Percentiles rank a stretch among this genome's conserved stretches.
These are phyloP conservation scores for Monosporascus cannonballus DNA, from an alignment of 2,329 filamentous ascomycete genomes.

Conservation along the genomic window DNA sequence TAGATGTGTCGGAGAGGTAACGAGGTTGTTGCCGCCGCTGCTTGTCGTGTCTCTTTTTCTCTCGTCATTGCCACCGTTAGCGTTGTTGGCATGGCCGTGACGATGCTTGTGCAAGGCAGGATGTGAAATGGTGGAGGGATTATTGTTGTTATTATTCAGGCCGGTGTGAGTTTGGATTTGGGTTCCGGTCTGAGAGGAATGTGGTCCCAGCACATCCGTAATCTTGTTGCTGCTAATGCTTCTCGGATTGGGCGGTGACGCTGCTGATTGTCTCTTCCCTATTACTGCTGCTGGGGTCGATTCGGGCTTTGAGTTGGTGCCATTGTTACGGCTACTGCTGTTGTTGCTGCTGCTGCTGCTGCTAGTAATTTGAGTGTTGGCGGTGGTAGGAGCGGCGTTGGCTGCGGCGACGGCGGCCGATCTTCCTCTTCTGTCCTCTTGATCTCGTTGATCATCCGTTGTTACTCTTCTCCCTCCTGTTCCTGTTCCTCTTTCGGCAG, in stretches of 20 bases:
- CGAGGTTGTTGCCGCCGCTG: background rate
- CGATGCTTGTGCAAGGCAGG: background rate
- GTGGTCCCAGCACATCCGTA: background rate
- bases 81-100: background rate
- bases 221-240: background rate
- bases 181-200: background rate
- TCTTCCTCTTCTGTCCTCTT: background rate
- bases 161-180: background rate
- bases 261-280: no score
- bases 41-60: background rate
- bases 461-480: slow-evolving; percentile 2
- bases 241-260: background rate
- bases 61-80: background rate
- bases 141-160: background rate
- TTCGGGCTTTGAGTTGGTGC: background rate
- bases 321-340: background rate
- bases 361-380: background rate
- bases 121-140: background rate
- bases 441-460: slow-evolving; percentile 3
- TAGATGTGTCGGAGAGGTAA: background rate
- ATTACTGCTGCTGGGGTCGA: background rate
- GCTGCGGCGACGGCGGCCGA: background rate
- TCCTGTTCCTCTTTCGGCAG: slow-evolving; percentile 6
- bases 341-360: background rate
- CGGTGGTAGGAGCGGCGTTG: background rate